phyloP scores from a whole-genome alignment of 2,329 filamentous ascomycete species.

The Talaromyces sp. region DNA sequence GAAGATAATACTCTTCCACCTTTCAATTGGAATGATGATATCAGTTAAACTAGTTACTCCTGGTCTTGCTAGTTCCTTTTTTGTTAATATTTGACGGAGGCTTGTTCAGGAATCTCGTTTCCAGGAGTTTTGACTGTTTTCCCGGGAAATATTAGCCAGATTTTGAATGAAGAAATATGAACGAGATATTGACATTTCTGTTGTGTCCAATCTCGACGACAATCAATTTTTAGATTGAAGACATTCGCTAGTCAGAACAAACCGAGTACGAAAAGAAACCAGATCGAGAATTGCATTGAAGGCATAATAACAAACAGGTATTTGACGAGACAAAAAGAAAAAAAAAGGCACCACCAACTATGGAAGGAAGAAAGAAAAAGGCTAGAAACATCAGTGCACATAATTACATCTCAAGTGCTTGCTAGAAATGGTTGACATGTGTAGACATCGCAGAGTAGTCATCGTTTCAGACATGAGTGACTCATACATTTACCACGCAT shows the following conservation, averaged over 20 bases:
- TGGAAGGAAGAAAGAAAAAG: neutral
- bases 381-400: neutral
- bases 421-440: conserved; percentile 3
- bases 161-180: neutral
- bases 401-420: neutral
- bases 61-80: neutral
- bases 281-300: neutral
- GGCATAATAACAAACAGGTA: neutral
- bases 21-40: conserved; percentile 36
- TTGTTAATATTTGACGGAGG: neutral
- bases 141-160: neutral
- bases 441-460: neutral
- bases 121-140: neutral
- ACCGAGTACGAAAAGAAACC: neutral
- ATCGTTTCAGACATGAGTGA: neutral
- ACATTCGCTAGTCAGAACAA: neutral
- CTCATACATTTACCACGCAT: conserved; percentile 61
- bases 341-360: conserved; percentile 1
- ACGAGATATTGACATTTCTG: neutral
- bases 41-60: neutral
- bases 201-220: neutral
- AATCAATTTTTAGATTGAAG: neutral
- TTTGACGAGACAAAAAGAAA: neutral
- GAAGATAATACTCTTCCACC: conserved; percentile 38
- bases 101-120: neutral